phyloP scores from a whole-genome alignment of 495 filamentous ascomycete species.

The Hypoxylon rickii region DNA sequence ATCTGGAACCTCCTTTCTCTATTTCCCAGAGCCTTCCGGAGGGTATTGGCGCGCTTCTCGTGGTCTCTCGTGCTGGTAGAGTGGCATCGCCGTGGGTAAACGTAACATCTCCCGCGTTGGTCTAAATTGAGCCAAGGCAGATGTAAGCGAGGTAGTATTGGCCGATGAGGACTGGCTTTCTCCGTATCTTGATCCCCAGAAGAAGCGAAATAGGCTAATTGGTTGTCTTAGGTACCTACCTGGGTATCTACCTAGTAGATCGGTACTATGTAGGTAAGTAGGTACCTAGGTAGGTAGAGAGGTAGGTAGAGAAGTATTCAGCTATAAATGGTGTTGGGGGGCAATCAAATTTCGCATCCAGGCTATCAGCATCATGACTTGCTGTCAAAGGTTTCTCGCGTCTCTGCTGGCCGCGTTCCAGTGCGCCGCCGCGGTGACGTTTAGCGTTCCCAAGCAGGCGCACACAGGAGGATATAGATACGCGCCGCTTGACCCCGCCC shows the following conservation, averaged over 20 bases:
- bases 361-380: conserved; percentile 16
- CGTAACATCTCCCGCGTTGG: too few species aligned
- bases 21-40: too few species aligned
- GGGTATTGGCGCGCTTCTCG: too few species aligned
- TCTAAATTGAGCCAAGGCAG: too few species aligned
- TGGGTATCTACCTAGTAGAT: conserved; percentile 8
- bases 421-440: conserved; percentile 33
- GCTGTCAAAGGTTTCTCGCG: background rate
- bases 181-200: background rate
- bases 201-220: conserved; percentile 20
- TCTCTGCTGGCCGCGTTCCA: conserved; percentile 22
- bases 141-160: conserved; percentile 5
- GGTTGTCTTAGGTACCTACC: background rate
- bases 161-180: background rate
- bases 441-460: conserved; percentile 39
- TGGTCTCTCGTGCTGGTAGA: too few species aligned
- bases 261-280: background rate
- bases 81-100: too few species aligned
- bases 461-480: conserved; percentile 39
- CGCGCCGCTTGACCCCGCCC: conserved; percentile 50
- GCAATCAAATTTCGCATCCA: too few species aligned
- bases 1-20: too few species aligned
- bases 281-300: too few species aligned
- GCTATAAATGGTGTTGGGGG: too few species aligned
- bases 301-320: too few species aligned